Evolutionary conservation across 495 filamentous ascomycete genomes (phyloP).

Genomic region (Lophiotrema nucula): DNA sequence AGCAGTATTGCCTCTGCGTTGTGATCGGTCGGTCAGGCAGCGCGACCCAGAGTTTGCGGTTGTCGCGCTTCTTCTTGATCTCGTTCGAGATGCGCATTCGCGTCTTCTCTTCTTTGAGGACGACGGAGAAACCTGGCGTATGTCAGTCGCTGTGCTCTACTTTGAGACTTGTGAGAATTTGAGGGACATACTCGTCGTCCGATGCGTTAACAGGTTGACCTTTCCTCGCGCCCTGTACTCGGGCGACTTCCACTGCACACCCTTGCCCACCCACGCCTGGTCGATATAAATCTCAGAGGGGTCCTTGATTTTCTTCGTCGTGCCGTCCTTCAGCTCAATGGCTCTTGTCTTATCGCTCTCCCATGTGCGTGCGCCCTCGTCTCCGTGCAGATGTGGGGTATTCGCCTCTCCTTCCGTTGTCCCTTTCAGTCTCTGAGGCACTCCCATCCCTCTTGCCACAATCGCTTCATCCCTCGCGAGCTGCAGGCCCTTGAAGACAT

Average conservation of each 20-base stretch:
- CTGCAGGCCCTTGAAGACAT: constrained; percentile 74
- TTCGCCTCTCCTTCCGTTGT: not conserved
- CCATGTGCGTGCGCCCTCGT: not conserved
- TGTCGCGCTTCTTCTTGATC: constrained; percentile 65
- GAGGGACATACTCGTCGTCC: constrained; percentile 67
- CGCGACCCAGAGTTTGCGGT: constrained; percentile 76
- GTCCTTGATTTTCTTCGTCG: constrained; percentile 55
- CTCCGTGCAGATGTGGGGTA: not conserved
- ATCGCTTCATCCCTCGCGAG: constrained; percentile 75
- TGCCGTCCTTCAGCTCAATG: constrained; percentile 42
- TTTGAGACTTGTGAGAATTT: too few species aligned
- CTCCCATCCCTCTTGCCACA: constrained; percentile 77
- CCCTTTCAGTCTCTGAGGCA: constrained; percentile 48
- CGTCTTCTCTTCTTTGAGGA: constrained; percentile 92
- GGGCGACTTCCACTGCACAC: constrained; percentile 50
- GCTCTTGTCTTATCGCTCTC: constrained; percentile 13
- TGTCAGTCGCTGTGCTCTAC: too few species aligned
- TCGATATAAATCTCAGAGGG: constrained; percentile 77
- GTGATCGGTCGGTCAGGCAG: constrained; percentile 75
- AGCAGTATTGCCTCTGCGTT: constrained; percentile 81
- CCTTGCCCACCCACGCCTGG: constrained; percentile 87
- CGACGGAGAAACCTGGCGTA: constrained; percentile 63
- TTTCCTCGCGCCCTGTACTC: constrained; percentile 70
- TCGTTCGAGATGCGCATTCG: constrained; percentile 76
- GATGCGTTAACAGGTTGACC: constrained; percentile 60